phyloP scores from a whole-genome alignment of 1,284 basidiomycete genomes.

The Blastosporella zonata region DNA sequence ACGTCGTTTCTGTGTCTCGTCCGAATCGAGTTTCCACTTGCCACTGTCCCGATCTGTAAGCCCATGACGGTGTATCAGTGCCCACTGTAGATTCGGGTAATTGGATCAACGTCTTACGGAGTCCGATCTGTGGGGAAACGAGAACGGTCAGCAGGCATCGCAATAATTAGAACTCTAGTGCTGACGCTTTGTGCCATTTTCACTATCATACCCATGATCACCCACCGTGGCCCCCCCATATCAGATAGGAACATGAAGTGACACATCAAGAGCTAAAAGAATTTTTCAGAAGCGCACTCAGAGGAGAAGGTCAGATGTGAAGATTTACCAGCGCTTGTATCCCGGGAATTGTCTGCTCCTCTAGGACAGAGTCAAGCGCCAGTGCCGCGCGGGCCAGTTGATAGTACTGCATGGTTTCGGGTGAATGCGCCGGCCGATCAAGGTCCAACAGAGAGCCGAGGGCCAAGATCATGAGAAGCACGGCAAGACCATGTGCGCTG shows the following conservation, averaged over 20 bases:
- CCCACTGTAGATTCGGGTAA: not conserved
- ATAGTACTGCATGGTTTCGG: constrained; percentile 54
- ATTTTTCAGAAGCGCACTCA: constrained; percentile 11
- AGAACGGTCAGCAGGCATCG: constrained; percentile 3
- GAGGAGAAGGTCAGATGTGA: constrained; percentile 20
- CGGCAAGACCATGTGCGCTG: constrained; percentile 43
- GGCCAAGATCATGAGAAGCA: constrained; percentile 45
- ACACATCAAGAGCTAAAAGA: constrained; percentile 57
- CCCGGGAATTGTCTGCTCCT: constrained; percentile 57
- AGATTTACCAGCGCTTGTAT: constrained; percentile 61
- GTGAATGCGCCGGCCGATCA: constrained; percentile 44
- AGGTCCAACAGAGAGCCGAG: constrained; percentile 49
- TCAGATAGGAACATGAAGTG: constrained; percentile 70
- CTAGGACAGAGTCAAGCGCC: constrained; percentile 58
- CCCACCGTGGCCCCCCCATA: constrained; percentile 64
- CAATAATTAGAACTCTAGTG: constrained; percentile 21
- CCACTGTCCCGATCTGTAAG: constrained; percentile 62
- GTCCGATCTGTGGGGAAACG: constrained; percentile 46
- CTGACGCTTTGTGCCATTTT: constrained; percentile 68
- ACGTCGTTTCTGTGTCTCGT: constrained; percentile 59
- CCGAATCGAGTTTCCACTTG: constrained; percentile 57
- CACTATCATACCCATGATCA: constrained; percentile 63
- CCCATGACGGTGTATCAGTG: constrained; percentile 7
- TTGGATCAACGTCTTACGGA: constrained; percentile 46
- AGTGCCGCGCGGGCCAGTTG: constrained; percentile 59